Base-by-base conservation (phyloP, 208 protist species). In the Leishmania lainsoni region DNA sequence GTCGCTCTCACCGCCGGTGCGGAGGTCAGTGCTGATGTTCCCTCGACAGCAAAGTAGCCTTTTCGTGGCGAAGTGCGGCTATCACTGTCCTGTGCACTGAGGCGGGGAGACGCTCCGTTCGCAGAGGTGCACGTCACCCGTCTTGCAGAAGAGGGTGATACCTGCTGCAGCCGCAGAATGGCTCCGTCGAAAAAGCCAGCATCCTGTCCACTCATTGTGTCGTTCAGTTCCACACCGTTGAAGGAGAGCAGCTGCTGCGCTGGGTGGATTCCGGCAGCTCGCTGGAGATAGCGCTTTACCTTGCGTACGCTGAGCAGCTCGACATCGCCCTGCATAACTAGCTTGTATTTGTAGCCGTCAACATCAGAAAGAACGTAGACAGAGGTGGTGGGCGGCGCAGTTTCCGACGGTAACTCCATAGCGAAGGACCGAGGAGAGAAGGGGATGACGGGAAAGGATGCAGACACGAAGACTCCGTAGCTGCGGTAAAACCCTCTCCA, bases 261-360 rank as follows among this genome's bases (percentile, higher is more conserved):
- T 3, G 75, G 42, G 14, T 78, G 61, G 22, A 96, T 73, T 5
- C 92, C 90, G 0, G 91, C 88, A 0, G 92, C 82, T 39, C 89
- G 87, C 71, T 93, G 85, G 22, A 98, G 81, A 73, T 98, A 95
- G 5, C 83, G 86, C 75, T 97, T 96, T 17, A 96, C 87, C 20
- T 91, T 91, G 17, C 76, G 54, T 35, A 85, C 77, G 0, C 85
- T 89, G 5, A 97, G 86, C 61, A 82, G 51, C 26, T 78, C 69
- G 49, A 96, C 65, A 32, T 92, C 87, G n/a, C 92, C 91, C 48
- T 95, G 87, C 77, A 98, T 78, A 10, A 97, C 89, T 3, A 98
- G 83, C 82, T 97, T 96, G 84, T 95, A 97, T 77, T 89, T 94
- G 74, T 87, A 90, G 35, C 93, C 92, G 69, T 97, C 92, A 49